phyloP scores from a whole-genome alignment of 305 asterid genomes.

The Salvia sclarea region DNA sequence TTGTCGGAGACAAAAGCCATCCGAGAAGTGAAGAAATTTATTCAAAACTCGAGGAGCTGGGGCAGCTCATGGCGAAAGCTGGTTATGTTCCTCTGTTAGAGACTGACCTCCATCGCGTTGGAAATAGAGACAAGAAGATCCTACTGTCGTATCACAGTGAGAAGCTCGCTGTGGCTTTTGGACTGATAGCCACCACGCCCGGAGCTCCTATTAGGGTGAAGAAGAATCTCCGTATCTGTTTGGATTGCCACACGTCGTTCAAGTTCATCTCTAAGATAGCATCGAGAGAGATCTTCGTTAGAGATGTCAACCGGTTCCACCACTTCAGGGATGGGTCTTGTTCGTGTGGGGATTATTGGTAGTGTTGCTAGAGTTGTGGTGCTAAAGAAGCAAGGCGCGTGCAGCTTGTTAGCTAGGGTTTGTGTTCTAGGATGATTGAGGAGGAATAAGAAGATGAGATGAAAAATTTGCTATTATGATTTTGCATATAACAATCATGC shows the following conservation, averaged over 20 bases:
- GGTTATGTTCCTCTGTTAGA: conserved; percentile 80
- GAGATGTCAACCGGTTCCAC: conserved; percentile 85
- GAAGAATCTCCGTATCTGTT: conserved; percentile 83
- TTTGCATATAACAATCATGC: no score
- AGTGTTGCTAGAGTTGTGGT: conserved; percentile 32
- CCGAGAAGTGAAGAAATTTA: conserved; percentile 63
- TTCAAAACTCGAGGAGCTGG: conserved; percentile 69
- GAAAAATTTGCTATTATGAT: no score
- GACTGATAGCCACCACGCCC: conserved; percentile 63
- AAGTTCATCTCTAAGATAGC: conserved; percentile 77
- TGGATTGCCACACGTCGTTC: conserved; percentile 84
- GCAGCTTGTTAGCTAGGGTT: no score
- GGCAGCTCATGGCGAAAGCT: conserved; percentile 59
- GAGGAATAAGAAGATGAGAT: no score
- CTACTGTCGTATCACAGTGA: conserved; percentile 83
- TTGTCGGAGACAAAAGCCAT: conserved; percentile 76
- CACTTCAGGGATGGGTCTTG: conserved; percentile 83
- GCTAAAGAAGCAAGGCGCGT: no score
- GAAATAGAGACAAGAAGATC: conserved; percentile 58
- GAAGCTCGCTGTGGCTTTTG: conserved; percentile 88
- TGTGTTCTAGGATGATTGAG: no score
- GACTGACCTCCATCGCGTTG: conserved; percentile 73
- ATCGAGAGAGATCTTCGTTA: conserved; percentile 67
- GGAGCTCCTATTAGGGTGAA: conserved; percentile 85
- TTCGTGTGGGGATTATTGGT: conserved; percentile 95